Conservation (phyloP, 768 basidiomycete species). For the Hypholoma fasciculare region DNA sequence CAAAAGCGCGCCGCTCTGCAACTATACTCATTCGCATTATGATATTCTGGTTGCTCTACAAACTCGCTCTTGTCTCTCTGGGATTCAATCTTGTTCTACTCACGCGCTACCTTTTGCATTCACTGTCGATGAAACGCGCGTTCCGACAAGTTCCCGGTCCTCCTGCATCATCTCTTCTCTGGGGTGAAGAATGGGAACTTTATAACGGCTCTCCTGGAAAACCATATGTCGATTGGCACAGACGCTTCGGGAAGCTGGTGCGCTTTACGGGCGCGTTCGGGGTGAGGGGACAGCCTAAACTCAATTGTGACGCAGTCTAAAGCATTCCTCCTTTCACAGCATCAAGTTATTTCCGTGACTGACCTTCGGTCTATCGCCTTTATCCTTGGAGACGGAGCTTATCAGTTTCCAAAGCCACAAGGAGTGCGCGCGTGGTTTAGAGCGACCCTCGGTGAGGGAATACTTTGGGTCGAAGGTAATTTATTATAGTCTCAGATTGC, state of each 20-base stretch:
- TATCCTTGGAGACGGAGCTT: slow-evolving; percentile 54
- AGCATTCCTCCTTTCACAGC: slow-evolving; percentile 30
- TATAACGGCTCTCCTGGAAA: slow-evolving; percentile 54
- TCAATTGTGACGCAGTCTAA: slow-evolving; percentile 6
- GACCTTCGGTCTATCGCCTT: slow-evolving; percentile 53
- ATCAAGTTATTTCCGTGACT: slow-evolving; percentile 57
- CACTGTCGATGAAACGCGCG: slow-evolving; percentile 28
- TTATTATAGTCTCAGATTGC: background rate
- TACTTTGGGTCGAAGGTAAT: slow-evolving; percentile 66
- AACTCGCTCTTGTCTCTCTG: slow-evolving; percentile 23
- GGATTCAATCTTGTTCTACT: slow-evolving; percentile 30
- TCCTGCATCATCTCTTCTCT: slow-evolving; percentile 44
- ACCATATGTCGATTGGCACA: slow-evolving; percentile 53
- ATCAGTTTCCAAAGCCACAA: slow-evolving; percentile 60
- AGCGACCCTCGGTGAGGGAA: slow-evolving; percentile 59
- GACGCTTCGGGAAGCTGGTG: slow-evolving; percentile 52
- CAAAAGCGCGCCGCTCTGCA: background rate
- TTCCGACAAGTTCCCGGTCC: slow-evolving; percentile 57
- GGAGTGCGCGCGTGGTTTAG: slow-evolving; percentile 68
- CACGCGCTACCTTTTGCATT: slow-evolving; percentile 31
- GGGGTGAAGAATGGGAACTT: slow-evolving; percentile 64
- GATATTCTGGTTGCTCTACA: slow-evolving; percentile 25
- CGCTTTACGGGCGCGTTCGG: slow-evolving; percentile 59
- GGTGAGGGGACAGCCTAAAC: slow-evolving; percentile 31
- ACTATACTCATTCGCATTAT: slow-evolving; percentile 13